phyloP scores from a whole-genome alignment of 495 filamentous ascomycete species.

The Neurospora africana region DNA sequence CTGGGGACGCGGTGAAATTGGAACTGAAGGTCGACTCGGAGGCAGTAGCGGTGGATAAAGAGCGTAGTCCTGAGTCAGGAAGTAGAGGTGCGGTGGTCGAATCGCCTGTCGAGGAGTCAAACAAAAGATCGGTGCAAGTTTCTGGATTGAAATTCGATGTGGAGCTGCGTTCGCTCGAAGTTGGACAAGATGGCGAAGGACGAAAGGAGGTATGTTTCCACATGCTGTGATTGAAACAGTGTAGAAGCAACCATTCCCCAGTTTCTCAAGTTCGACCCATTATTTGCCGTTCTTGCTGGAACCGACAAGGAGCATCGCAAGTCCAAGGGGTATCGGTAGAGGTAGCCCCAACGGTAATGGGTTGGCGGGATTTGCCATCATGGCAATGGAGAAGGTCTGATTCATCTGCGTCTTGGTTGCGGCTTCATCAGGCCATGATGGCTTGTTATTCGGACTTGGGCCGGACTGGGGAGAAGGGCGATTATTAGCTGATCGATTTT shows the following conservation, averaged over 20 bases:
- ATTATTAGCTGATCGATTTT: background rate
- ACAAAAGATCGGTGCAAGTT: constrained; percentile 2
- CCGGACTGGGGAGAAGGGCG: background rate
- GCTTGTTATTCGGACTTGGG: background rate
- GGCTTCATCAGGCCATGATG: constrained; percentile 1
- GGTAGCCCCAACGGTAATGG: constrained; percentile 17
- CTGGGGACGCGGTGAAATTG: background rate
- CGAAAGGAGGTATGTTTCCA: background rate
- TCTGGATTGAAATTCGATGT: constrained; percentile 18
- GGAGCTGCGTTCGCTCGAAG: constrained; percentile 7
- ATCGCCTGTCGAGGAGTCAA: constrained; percentile 5
- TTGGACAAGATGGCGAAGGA: background rate
- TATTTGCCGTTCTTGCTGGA: background rate
- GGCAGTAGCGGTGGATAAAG: background rate
- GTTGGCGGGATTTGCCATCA: constrained; percentile 18
- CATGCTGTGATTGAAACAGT: background rate
- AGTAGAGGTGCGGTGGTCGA: background rate
- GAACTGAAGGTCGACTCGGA: background rate
- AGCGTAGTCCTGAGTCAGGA: background rate
- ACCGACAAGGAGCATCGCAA: constrained; percentile 12
- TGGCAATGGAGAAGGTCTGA: constrained; percentile 13
- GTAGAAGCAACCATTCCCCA: background rate
- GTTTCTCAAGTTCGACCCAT: background rate
- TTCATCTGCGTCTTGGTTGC: constrained; percentile 20
- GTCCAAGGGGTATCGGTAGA: constrained; percentile 15